These are phyloP conservation scores for Zea luxurians DNA, from an alignment of 176 grass and related monocot genomes.

Conservation along the genomic window DNA sequence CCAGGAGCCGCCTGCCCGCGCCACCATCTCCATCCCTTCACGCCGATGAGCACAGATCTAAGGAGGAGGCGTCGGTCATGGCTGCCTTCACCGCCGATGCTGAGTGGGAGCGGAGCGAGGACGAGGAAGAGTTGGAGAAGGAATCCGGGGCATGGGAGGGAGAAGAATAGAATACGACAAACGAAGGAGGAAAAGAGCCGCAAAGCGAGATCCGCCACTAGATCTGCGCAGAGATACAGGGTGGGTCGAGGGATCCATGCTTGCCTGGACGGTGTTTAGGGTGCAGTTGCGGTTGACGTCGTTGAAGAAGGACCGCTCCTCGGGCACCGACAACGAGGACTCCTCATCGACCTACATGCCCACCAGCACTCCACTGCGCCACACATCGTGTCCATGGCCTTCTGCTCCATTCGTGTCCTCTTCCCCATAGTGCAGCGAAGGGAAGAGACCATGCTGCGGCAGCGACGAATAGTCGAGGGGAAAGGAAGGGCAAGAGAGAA, in stretches of 20 bases:
- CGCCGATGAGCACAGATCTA: too few relatives aligned
- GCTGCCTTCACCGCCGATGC: too few relatives aligned
- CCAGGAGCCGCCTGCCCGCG: too few relatives aligned
- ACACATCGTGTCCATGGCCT: too few relatives aligned
- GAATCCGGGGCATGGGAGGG: too few relatives aligned
- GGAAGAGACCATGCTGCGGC: neutral
- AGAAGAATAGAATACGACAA: too few relatives aligned
- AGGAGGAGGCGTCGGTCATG: too few relatives aligned
- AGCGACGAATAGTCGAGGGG: neutral
- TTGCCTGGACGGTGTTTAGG: slow-evolving; percentile 74
- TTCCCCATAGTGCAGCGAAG: neutral
- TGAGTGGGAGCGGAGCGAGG: too few relatives aligned
- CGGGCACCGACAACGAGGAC: slow-evolving; percentile 48
- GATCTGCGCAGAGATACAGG: slow-evolving; percentile 27
- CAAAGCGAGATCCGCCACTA: neutral
- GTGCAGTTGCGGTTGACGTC: slow-evolving; percentile 90
- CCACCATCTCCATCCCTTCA: too few relatives aligned
- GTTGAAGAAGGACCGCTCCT: slow-evolving; percentile 86
- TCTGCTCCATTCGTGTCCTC: neutral
- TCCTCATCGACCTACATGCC: slow-evolving; percentile 91
- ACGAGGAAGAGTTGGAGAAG: too few relatives aligned
- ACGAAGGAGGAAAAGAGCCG: neutral
- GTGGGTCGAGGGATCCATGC: neutral
- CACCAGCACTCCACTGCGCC: slow-evolving; percentile 84
- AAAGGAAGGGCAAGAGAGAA: too few relatives aligned